Conservation (phyloP, 768 basidiomycete genomes). For the Russula virescens region DNA sequence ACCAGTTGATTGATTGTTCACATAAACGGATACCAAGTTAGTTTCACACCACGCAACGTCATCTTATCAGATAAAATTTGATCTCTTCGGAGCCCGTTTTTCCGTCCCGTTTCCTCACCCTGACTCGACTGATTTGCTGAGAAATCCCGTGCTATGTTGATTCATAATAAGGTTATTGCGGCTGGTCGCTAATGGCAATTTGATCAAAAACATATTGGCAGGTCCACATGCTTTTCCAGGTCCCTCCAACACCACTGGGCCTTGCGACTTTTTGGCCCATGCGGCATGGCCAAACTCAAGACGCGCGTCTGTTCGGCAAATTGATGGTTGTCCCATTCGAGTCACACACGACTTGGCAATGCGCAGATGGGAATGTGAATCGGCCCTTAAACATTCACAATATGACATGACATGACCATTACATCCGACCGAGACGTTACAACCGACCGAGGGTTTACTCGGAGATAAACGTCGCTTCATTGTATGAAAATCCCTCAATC, state of each 20-base stretch:
- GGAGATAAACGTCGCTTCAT: constrained; percentile 89
- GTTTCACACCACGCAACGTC: neutral
- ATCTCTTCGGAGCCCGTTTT: too few species aligned
- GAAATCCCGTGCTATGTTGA: neutral
- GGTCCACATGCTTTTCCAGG: neutral
- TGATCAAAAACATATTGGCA: neutral
- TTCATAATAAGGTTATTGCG: neutral
- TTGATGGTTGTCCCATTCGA: neutral
- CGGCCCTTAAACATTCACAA: neutral
- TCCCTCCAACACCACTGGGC: too few species aligned
- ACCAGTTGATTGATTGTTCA: too few species aligned
- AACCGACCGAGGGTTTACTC: neutral
- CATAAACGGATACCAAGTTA: neutral
- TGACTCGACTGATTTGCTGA: neutral
- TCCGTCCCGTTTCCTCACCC: neutral
- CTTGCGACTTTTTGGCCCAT: too few species aligned
- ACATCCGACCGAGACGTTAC: too few species aligned
- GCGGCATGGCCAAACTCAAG: neutral
- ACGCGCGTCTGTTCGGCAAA: neutral
- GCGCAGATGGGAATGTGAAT: neutral
- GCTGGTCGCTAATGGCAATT: neutral
- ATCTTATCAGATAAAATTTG: constrained; percentile 1
- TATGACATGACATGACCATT: neutral
- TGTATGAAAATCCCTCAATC: constrained; percentile 72
- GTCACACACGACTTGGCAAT: neutral